Conservation (phyloP, 164 flowering plant genomes). For the Sextonia rubra region DNA sequence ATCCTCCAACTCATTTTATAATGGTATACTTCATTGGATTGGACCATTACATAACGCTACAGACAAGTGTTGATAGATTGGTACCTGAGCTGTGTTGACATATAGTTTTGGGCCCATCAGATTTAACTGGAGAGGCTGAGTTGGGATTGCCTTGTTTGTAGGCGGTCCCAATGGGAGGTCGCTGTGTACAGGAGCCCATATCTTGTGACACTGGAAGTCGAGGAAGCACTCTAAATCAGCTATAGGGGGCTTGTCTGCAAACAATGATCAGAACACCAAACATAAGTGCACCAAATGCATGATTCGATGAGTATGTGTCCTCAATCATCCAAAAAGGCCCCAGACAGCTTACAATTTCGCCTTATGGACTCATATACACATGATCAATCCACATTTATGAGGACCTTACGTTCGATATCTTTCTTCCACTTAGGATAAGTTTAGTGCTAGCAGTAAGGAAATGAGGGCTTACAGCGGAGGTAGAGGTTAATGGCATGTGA, state of each 20-base stretch:
- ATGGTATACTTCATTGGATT: too few relatives aligned
- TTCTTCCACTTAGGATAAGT: too few relatives aligned
- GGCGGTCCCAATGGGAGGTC: slow-evolving; percentile 57
- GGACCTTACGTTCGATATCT: too few relatives aligned
- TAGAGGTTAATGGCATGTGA: slow-evolving; percentile 88
- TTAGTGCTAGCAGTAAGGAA: neutral
- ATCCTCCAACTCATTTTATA: too few relatives aligned
- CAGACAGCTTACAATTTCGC: too few relatives aligned
- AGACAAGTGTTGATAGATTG: neutral
- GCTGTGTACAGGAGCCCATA: slow-evolving; percentile 75
- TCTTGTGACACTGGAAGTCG: slow-evolving; percentile 56
- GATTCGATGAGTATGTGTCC: too few relatives aligned
- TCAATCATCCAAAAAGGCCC: too few relatives aligned
- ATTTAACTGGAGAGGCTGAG: slow-evolving; percentile 47
- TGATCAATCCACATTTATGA: too few relatives aligned
- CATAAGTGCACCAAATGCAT: neutral
- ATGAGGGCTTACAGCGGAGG: slow-evolving; percentile 35
- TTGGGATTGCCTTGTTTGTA: slow-evolving; percentile 26
- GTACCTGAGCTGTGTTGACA: slow-evolving; percentile 65
- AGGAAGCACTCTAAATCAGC: slow-evolving; percentile 59
- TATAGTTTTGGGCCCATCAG: slow-evolving; percentile 72
- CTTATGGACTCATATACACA: too few relatives aligned
- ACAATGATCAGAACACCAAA: neutral
- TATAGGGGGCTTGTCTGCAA: slow-evolving; percentile 75
- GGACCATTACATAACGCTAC: too few relatives aligned